Conservation (phyloP, 164 flowering plant species). For the Protea cynaroides region DNA sequence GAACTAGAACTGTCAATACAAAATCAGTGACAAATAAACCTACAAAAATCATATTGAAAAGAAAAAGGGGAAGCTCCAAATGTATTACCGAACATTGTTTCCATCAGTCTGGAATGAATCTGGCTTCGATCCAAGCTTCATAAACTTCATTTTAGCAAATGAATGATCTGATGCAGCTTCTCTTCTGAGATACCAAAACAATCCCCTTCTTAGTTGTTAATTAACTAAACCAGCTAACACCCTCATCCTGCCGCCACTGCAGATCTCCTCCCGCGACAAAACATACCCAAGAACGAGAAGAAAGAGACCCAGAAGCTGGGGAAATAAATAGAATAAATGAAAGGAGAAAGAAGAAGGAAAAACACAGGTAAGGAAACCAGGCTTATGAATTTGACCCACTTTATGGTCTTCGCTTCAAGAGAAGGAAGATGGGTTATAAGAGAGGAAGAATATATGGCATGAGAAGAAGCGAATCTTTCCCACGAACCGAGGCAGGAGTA, state of each 20-base stretch:
- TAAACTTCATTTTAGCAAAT: conserved; percentile 76
- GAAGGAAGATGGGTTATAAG: conserved; percentile 31
- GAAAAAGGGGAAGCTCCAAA: not conserved
- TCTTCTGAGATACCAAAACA: conserved; percentile 9
- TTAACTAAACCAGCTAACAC: conserved; percentile 5
- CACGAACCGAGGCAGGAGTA: conserved; percentile 34
- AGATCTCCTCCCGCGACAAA: conserved; percentile 1
- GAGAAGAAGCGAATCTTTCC: conserved; percentile 43
- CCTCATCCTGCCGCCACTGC: not conserved
- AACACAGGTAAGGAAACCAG: conserved; percentile 31
- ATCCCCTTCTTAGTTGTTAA: conserved; percentile 20
- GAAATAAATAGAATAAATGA: no score
- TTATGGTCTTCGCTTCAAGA: conserved; percentile 27
- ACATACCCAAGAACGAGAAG: conserved; percentile 10
- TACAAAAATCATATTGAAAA: not conserved
- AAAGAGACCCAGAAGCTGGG: conserved; percentile 7
- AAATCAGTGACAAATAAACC: not conserved
- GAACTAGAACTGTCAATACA: not conserved
- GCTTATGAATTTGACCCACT: conserved; percentile 27
- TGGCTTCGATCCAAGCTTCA: conserved; percentile 98
- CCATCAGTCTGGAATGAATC: conserved; percentile 84
- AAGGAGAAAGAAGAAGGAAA: conserved; percentile 6
- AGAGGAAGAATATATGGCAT: conserved; percentile 27
- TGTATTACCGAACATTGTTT: conserved; percentile 56
- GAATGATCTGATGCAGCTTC: conserved; percentile 14